Evolutionary conservation across 169 alveolate genomes (phyloP), one percentile per base, ranked within the genome.

Genomic region (Toxoplasma gondii): DNA sequence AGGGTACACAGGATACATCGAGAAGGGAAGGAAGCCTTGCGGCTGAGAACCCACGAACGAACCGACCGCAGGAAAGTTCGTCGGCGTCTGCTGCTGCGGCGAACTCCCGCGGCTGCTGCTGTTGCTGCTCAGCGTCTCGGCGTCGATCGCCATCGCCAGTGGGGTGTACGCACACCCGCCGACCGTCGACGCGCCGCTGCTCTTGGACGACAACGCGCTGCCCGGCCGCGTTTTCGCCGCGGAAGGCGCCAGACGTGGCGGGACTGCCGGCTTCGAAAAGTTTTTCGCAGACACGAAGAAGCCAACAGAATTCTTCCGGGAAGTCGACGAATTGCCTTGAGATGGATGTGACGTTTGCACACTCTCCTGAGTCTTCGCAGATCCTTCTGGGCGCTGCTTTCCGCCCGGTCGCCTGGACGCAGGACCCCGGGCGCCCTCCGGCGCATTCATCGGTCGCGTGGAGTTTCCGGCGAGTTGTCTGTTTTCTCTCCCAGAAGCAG

Each of bases 81-180:
- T 64, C 74, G 74, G 74, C 74, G 74, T 64, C 74, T 64, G 74
- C 90, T 80, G 49, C 88, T 82, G 69, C 69, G 90, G 67, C 5
- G 90, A 43, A 49, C 64, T 43, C 34, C 90, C 67, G 64, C 67
- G 54, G 53, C 88, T 39, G 90, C 41, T 82, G 64, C 69, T 22
- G 84, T 44, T n/a, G 84, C 12, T 74, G 39, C 44, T 74, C 84
- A 64, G 74, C 39, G n/a, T 10, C 45, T 78, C 86, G 9, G 86
- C 86, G 24, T n/a, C 22, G 86, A 78, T 78, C 45, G 86, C 86
- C 49, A 10, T 41, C 19, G 86, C 86, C 86, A 78, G 86, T 45
- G 86, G 86, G 49, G 86, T 78, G 45, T 36, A 78, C 86, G 86
- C 10, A 78, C 86, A 78, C 45, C 49, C 86, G 34, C 82, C 82